Conservation (phyloP, 192 early-diverging fungal genomes). For the Chytriomyces confervae region DNA sequence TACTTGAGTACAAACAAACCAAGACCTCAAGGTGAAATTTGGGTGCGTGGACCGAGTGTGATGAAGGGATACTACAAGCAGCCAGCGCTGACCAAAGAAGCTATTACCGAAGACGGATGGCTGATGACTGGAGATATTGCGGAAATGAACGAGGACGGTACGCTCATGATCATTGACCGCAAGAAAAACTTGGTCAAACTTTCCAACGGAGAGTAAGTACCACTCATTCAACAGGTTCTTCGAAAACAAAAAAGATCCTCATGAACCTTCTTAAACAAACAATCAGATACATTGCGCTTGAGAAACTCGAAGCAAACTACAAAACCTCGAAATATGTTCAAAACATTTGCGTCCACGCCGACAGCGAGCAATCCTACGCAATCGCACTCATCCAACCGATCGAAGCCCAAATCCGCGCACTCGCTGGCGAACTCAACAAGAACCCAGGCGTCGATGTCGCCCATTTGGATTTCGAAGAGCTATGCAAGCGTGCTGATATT, state of each 20-base stretch:
- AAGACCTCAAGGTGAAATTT: slow-evolving; percentile 76
- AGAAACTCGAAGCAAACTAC: slow-evolving; percentile 93
- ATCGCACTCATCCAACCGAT: slow-evolving; percentile 79
- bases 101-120: slow-evolving; percentile 83
- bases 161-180: slow-evolving; percentile 86
- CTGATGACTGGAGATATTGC: slow-evolving; percentile 90
- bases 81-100: slow-evolving; percentile 66
- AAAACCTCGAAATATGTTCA: slow-evolving; percentile 70
- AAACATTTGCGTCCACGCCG: slow-evolving; percentile 71
- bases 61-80: slow-evolving; percentile 83
- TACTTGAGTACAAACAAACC: slow-evolving; percentile 41
- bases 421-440: slow-evolving; percentile 24
- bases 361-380: slow-evolving; percentile 71
- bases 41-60: slow-evolving; percentile 80
- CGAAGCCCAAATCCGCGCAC: slow-evolving; percentile 50
- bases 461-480: slow-evolving; percentile 51
- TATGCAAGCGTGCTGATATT: slow-evolving; percentile 54
- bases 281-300: slow-evolving; percentile 78
- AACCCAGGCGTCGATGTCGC: slow-evolving; percentile 38
- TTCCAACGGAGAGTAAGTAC: slow-evolving; percentile 73
- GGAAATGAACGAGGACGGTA: slow-evolving; percentile 79
- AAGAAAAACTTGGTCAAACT: slow-evolving; percentile 95
- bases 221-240: too few species aligned
- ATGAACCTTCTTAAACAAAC: too few species aligned
- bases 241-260: too few species aligned